These are phyloP conservation scores for Diversispora eburnea DNA, from an alignment of 192 early-diverging fungal species.

Conservation along the genomic window DNA sequence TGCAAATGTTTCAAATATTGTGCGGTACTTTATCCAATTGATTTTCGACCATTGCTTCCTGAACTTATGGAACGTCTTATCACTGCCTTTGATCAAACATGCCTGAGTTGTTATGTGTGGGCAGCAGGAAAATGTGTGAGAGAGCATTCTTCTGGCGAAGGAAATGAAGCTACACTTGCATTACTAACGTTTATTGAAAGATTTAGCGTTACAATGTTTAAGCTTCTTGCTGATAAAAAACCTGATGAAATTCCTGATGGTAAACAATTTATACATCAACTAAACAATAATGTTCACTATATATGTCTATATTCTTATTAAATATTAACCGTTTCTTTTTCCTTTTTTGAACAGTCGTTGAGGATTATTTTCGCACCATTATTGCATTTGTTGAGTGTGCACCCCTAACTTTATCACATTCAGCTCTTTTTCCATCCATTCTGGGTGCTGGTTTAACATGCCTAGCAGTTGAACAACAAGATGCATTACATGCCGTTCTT, in stretches of 20 bases:
- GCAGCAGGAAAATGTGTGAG: slow-evolving; percentile 62
- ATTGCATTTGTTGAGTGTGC: slow-evolving; percentile 44
- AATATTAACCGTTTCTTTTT: background rate
- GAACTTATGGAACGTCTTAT: slow-evolving; percentile 61
- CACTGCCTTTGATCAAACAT: slow-evolving; percentile 63
- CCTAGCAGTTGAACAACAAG: slow-evolving; percentile 49
- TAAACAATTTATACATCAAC: slow-evolving; percentile 39
- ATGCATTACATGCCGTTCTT: slow-evolving; percentile 49
- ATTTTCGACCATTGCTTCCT: slow-evolving; percentile 55
- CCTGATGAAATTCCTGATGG: slow-evolving; percentile 65
- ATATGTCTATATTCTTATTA: background rate
- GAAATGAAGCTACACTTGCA: slow-evolving; percentile 45
- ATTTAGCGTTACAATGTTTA: slow-evolving; percentile 65
- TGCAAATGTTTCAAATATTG: slow-evolving; percentile 56
- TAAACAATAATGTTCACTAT: background rate
- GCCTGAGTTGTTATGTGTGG: slow-evolving; percentile 77
- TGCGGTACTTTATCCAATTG: slow-evolving; percentile 52
- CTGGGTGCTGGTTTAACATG: slow-evolving; percentile 65
- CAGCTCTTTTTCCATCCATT: slow-evolving; percentile 48
- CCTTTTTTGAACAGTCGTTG: slow-evolving; percentile 53
- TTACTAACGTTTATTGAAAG: slow-evolving; percentile 54
- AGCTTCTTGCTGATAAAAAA: slow-evolving; percentile 38
- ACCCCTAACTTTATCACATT: slow-evolving; percentile 55
- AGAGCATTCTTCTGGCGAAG: slow-evolving; percentile 57
- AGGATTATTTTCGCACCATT: slow-evolving; percentile 71